Evolutionary conservation across 2,329 filamentous ascomycete species (phyloP).

Genomic region (Arthrobotrys conoides): DNA sequence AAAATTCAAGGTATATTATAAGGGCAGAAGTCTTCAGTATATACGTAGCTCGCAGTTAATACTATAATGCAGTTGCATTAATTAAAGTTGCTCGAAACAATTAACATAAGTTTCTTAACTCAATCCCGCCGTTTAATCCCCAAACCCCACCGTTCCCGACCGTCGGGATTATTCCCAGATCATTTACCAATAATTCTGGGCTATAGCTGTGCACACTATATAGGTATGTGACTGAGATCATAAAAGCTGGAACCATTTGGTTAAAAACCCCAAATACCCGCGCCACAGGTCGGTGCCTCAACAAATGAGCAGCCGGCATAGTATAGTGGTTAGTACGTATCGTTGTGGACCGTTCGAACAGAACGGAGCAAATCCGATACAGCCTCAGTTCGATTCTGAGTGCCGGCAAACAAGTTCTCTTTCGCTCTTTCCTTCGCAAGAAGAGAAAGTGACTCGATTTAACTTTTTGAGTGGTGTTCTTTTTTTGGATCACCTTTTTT

Average conservation of each 20-base stretch:
- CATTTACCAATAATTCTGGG: too few species aligned
- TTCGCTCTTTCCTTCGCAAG: neutral
- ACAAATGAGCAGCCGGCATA: constrained; percentile 40
- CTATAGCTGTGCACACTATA: too few species aligned
- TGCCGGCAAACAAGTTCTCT: constrained; percentile 38
- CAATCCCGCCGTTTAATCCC: too few species aligned
- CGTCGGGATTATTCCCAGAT: too few species aligned
- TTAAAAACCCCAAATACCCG: constrained; percentile 13
- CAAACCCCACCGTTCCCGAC: too few species aligned
- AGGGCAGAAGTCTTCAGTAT: too few species aligned
- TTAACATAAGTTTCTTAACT: too few species aligned
- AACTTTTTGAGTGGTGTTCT: neutral
- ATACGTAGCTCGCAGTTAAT: too few species aligned
- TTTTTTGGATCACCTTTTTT: neutral
- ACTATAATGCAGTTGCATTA: too few species aligned
- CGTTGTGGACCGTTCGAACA: constrained; percentile 32
- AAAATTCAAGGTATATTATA: too few species aligned
- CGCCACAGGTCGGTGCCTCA: constrained; percentile 9
- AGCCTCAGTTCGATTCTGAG: constrained; percentile 53
- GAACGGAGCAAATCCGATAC: constrained; percentile 21
- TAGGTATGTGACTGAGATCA: too few species aligned
- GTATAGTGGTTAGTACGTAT: constrained; percentile 58
- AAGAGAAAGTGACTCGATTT: neutral
- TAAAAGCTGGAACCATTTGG: constrained; percentile 11
- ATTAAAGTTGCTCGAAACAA: too few species aligned